Conservation (phyloP, 2,329 filamentous ascomycete species). For the Fonsecaea pedrosoi region DNA sequence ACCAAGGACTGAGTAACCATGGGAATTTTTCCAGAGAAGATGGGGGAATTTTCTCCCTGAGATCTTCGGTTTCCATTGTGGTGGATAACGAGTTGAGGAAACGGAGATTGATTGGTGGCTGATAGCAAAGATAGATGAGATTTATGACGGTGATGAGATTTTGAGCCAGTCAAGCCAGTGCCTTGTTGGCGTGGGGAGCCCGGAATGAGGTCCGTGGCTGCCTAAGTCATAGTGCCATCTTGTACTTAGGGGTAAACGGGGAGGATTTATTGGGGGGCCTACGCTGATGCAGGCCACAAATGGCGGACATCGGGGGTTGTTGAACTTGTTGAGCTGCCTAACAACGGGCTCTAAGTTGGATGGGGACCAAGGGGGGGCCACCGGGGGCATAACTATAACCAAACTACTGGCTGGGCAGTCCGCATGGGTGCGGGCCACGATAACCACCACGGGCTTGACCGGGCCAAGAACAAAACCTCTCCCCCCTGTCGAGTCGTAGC, state of each 20-base stretch:
- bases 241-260: not conserved
- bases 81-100: not conserved
- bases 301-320: not conserved
- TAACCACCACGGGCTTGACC: not conserved
- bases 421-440: not conserved
- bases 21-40: not conserved
- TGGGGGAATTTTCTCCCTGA: constrained; percentile 7
- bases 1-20: not conserved
- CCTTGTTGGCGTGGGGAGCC: not conserved
- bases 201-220: not conserved
- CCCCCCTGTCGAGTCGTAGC: not conserved
- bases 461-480: not conserved
- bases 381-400: not conserved
- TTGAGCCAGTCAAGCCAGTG: not conserved
- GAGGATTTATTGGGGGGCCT: not conserved
- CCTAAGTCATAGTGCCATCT: not conserved
- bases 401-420: not conserved
- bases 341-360: constrained; percentile 1
- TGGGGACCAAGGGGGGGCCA: not conserved
- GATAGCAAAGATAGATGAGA: not conserved
- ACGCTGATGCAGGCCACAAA: not conserved
- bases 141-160: not conserved
- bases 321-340: constrained; percentile 12
- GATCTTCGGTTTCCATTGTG: constrained; percentile 9
- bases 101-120: constrained; percentile 5